Evolutionary conservation across 2,329 filamentous ascomycete species (phyloP).

Genomic region (Colletotrichum tabaci): DNA sequence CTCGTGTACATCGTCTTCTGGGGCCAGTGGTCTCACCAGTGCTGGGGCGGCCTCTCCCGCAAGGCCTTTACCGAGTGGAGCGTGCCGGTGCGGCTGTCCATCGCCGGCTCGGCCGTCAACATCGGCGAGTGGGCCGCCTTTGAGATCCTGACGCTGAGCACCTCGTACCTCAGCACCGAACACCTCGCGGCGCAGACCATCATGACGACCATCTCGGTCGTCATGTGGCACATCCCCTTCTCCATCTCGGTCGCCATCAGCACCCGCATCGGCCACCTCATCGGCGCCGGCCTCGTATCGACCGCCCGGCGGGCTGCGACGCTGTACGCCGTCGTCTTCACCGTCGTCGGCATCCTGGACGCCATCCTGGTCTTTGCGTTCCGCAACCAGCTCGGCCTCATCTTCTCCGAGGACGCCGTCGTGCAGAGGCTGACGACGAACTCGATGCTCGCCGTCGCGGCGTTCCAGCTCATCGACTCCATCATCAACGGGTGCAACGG

Average conservation of each 20-base stretch:
- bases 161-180: constrained; percentile 60
- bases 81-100: constrained; percentile 55
- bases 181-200: constrained; percentile 60
- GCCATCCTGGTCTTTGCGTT: constrained; percentile 50
- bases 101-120: constrained; percentile 57
- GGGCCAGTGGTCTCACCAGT: constrained; percentile 57
- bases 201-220: constrained; percentile 56
- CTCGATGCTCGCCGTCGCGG: constrained; percentile 52
- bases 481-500: constrained; percentile 56
- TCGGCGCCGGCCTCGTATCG: constrained; percentile 54
- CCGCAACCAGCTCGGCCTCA: constrained; percentile 48
- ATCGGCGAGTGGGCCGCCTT: constrained; percentile 60
- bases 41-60: constrained; percentile 60
- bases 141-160: constrained; percentile 61
- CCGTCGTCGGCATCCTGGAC: constrained; percentile 52
- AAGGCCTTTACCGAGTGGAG: constrained; percentile 56
- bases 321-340: constrained; percentile 53
- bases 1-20: constrained; percentile 61
- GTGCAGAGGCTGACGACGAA: constrained; percentile 50
- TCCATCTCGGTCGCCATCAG: constrained; percentile 58
- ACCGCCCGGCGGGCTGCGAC: constrained; percentile 51
- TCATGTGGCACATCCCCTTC: constrained; percentile 61
- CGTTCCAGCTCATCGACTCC: constrained; percentile 54
- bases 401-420: constrained; percentile 51
- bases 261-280: constrained; percentile 59